Evolutionary conservation across 1,284 basidiomycete species (phyloP).

Genomic region (Boletus hoseneyae): DNA sequence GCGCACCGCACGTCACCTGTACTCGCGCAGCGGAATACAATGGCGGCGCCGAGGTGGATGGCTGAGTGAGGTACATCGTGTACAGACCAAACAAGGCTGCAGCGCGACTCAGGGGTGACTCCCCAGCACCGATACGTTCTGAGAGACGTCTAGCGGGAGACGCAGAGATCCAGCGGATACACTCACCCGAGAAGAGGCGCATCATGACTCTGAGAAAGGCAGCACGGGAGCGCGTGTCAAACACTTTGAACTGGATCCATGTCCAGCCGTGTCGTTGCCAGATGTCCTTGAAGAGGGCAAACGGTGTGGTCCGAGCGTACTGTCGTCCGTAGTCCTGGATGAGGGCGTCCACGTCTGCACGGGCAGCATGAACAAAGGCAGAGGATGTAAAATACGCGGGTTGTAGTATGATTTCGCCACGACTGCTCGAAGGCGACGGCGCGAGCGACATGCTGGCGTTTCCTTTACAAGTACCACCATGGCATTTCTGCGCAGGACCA

Average conservation of each 20-base stretch:
- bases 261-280: slow-evolving; percentile 70
- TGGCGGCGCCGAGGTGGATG: slow-evolving; percentile 47
- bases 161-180: background rate
- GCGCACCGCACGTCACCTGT: slow-evolving; percentile 56
- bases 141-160: background rate
- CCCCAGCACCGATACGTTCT: slow-evolving; percentile 54
- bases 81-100: slow-evolving; percentile 66
- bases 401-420: slow-evolving; percentile 63
- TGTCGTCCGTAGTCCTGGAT: slow-evolving; percentile 46
- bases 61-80: slow-evolving; percentile 64
- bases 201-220: slow-evolving; percentile 53
- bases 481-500: slow-evolving; percentile 37
- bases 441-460: slow-evolving; percentile 37
- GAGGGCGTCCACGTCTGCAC: slow-evolving; percentile 57
- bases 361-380: slow-evolving; percentile 61
- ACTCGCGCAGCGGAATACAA: slow-evolving; percentile 48
- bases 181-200: slow-evolving; percentile 64
- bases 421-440: slow-evolving; percentile 40
- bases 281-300: slow-evolving; percentile 61
- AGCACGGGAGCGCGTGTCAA: slow-evolving; percentile 61
- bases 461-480: slow-evolving; percentile 16
- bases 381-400: slow-evolving; percentile 75
- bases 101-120: slow-evolving; percentile 49
- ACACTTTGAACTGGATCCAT: slow-evolving; percentile 68
- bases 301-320: slow-evolving; percentile 44